Evolutionary conservation across 805 yeast genomes (phyloP), one percentile per base, ranked within the genome.

Genomic region (Myxozyma lipomycoides): DNA sequence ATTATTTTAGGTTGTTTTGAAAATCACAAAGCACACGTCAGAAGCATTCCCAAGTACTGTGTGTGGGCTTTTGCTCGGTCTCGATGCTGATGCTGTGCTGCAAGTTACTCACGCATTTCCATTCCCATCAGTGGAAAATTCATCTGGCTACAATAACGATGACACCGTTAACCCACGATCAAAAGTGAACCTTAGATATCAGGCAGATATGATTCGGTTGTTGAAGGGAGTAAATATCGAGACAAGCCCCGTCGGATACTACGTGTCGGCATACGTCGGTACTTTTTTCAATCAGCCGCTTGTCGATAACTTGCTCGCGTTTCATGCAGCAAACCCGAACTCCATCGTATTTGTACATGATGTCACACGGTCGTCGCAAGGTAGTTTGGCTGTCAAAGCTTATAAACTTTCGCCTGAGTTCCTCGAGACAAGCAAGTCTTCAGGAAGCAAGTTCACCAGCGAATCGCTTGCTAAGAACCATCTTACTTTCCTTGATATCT

Each of bases 171-270:
- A 81, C 18, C 75, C 86, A 26, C 78, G 78, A 49, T 73, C 82
- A 48, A 77, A 79, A 63, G 74, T 81, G 59, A 86, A 87, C 52
- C 71, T 72, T 51, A 78, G 76, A 65, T 88, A 81, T 70, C 89
- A 84, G 66, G 77, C 76, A 45, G 88, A 83, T 42, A 73, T 84
- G 62, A 72, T 83, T 58, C 77, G 78, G 39, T 77, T 79, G 53
- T 76, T 86, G 56, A 78, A 74, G 62, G 76, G 74, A 48, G 78
- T 81, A 55, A 83, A 83, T 43, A 73, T 78, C 53, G 90, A 89
- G 41, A 74, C 80, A 39, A 85, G 82, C 64, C 75, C 82, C 53
- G 78, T 82, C 56, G 96, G 96, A 30, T 87, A 90, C 88, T 87
- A 85, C 70, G 79, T 86, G 64, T 74, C 84, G 40, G 75, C 88